Conservation (phyloP, 2,329 filamentous ascomycete species). For the Colletotrichum camelliae region DNA sequence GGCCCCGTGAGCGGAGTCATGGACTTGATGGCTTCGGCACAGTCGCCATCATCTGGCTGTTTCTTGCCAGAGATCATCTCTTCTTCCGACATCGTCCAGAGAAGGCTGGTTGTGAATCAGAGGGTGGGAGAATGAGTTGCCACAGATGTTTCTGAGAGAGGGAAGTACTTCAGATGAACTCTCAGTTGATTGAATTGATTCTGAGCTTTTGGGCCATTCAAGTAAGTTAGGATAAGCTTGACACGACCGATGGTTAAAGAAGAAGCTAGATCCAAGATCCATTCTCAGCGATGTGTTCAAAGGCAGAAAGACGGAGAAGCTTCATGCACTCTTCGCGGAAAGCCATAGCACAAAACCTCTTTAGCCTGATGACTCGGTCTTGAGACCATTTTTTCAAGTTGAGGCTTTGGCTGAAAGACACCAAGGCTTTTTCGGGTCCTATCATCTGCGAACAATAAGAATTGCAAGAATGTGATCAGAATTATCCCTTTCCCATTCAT, state of each 20-base stretch:
- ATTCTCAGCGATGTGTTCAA: background rate
- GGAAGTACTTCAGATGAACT: background rate
- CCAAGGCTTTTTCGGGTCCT: background rate
- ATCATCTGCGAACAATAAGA: rapidly evolving
- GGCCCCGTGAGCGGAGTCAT: background rate
- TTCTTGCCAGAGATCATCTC: background rate
- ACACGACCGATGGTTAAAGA: background rate
- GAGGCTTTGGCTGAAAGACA: background rate
- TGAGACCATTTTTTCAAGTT: background rate
- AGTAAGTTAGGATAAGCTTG: background rate
- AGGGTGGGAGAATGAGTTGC: background rate
- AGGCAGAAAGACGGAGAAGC: background rate
- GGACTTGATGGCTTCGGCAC: background rate
- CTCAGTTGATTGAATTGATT: background rate
- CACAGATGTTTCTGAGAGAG: background rate
- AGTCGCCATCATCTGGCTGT: background rate
- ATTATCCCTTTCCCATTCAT: rapidly evolving
- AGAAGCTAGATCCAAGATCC: background rate
- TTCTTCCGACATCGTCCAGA: background rate
- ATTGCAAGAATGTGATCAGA: background rate
- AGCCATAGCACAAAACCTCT: background rate
- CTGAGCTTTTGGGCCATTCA: background rate
- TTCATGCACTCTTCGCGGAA: background rate
- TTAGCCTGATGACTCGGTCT: background rate
- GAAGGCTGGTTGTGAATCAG: background rate